Evolutionary conservation across 306 rosid species (phyloP).

Genomic region (Ammopiptanthus mongolicus): DNA sequence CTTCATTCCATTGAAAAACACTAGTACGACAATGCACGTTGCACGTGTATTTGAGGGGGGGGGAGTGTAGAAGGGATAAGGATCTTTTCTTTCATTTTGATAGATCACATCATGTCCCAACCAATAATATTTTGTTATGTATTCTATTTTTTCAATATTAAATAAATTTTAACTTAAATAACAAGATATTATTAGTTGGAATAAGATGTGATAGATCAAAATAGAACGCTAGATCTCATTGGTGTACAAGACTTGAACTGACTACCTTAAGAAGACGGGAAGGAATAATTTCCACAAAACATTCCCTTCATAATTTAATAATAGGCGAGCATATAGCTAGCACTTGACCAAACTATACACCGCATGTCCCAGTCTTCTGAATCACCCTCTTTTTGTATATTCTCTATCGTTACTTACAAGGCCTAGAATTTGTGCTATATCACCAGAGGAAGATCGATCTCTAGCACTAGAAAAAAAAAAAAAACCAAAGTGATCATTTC

Average conservation of each 20-base stretch:
- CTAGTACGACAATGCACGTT: slow-evolving; percentile 47
- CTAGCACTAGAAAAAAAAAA: background rate
- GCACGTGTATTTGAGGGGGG: slow-evolving; percentile 41
- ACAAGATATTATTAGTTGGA: too few relatives aligned
- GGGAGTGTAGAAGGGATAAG: too few relatives aligned
- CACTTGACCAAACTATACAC: slow-evolving; percentile 52
- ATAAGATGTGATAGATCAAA: too few relatives aligned
- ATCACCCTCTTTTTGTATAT: background rate
- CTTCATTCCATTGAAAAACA: slow-evolving; percentile 17
- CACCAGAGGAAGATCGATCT: background rate
- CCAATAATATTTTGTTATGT: too few relatives aligned
- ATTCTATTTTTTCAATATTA: too few relatives aligned
- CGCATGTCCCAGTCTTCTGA: slow-evolving; percentile 18
- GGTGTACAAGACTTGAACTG: slow-evolving; percentile 18
- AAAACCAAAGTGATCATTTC: background rate
- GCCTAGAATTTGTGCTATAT: background rate
- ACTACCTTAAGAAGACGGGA: slow-evolving; percentile 36
- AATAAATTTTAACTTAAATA: too few relatives aligned
- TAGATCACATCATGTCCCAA: too few relatives aligned
- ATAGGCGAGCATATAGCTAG: background rate
- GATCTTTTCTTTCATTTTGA: too few relatives aligned
- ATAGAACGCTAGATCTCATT: too few relatives aligned
- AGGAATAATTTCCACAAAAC: slow-evolving; percentile 31
- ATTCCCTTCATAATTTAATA: slow-evolving; percentile 42
- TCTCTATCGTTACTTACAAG: background rate